phyloP scores from a whole-genome alignment of 1,139 yeast genomes.

The Suhomyces bolitotheri region DNA sequence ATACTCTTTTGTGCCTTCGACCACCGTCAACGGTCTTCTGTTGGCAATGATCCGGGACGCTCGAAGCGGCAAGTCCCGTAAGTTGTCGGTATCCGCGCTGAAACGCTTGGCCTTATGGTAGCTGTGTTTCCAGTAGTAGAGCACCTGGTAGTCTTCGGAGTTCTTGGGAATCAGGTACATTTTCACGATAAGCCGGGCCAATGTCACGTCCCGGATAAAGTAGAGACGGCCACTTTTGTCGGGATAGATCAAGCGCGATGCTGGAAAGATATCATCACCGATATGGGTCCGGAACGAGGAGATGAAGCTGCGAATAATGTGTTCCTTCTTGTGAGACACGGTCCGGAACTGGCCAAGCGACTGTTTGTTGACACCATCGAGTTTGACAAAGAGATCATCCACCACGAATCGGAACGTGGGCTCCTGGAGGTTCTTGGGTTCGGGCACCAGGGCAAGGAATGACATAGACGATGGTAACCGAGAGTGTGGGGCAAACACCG shows the following conservation, averaged over 20 bases:
- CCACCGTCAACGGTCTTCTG: constrained; percentile 28
- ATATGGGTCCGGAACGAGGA: constrained; percentile 62
- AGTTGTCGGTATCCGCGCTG: constrained; percentile 31
- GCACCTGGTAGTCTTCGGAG: constrained; percentile 35
- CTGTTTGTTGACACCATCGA: constrained; percentile 32
- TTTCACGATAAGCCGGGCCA: constrained; percentile 45
- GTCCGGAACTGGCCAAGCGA: constrained; percentile 30
- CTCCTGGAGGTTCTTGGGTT: constrained; percentile 14
- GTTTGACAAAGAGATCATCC: constrained; percentile 33
- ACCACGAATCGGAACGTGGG: constrained; percentile 32
- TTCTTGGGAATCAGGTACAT: constrained; percentile 38
- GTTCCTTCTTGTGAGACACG: constrained; percentile 32
- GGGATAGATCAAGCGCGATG: constrained; percentile 62
- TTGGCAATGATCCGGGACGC: constrained; percentile 41
- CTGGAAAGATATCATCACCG: constrained; percentile 72
- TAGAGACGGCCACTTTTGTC: constrained; percentile 57
- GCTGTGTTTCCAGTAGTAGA: constrained; percentile 42
- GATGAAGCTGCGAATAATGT: constrained; percentile 49
- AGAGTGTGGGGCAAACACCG: too few species aligned
- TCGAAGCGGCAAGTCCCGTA: constrained; percentile 45
- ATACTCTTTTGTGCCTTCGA: constrained; percentile 3
- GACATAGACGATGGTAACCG: constrained; percentile 10
- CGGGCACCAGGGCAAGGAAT: constrained; percentile 13
- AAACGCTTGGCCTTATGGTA: constrained; percentile 33
- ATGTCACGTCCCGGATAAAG: constrained; percentile 52